A percentile compares a stretch with the other conserved stretches of the same genome.
phyloP scores from a whole-genome alignment of 805 yeast species.

The Zygotorulaspora chibaensis region DNA sequence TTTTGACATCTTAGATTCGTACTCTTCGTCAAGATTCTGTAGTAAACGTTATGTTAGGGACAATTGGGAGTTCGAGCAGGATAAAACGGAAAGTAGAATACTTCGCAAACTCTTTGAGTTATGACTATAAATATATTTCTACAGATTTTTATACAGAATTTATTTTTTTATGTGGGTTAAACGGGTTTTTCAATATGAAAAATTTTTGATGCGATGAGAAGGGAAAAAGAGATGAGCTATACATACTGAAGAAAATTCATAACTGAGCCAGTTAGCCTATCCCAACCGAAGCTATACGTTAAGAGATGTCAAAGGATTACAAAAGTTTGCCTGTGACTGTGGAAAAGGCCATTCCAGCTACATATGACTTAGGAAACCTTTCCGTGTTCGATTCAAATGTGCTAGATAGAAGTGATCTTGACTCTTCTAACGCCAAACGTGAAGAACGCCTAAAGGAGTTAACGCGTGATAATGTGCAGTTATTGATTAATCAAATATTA shows the following conservation, averaged over 20 bases:
- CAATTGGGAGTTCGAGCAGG: constrained; percentile 24
- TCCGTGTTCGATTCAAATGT: constrained; percentile 90
- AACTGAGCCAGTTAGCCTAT: neutral
- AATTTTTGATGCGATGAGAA: constrained; percentile 12
- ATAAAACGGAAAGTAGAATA: constrained; percentile 23
- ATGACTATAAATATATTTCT: neutral
- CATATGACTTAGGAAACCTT: constrained; percentile 84
- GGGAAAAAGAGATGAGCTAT: constrained; percentile 8
- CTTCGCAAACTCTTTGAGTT: constrained; percentile 29
- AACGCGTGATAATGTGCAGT: constrained; percentile 90
- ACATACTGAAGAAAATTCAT: neutral
- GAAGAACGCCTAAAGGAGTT: constrained; percentile 60
- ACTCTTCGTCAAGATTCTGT: constrained; percentile 28
- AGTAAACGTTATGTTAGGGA: constrained; percentile 32
- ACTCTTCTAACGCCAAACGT: constrained; percentile 47
- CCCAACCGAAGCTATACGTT: neutral
- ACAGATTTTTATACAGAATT: neutral
- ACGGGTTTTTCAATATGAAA: constrained; percentile 3
- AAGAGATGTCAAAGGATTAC: constrained; percentile 25
- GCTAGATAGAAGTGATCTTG: constrained; percentile 56
- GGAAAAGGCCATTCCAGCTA: constrained; percentile 84
- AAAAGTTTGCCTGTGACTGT: constrained; percentile 65
- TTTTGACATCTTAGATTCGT: constrained; percentile 37
- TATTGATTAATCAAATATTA: constrained; percentile 82
- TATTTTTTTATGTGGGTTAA: neutral